Evolutionary conservation across 495 filamentous ascomycete genomes (phyloP), one percentile per base, ranked within the genome.

Genomic region (Podospora sp.): DNA sequence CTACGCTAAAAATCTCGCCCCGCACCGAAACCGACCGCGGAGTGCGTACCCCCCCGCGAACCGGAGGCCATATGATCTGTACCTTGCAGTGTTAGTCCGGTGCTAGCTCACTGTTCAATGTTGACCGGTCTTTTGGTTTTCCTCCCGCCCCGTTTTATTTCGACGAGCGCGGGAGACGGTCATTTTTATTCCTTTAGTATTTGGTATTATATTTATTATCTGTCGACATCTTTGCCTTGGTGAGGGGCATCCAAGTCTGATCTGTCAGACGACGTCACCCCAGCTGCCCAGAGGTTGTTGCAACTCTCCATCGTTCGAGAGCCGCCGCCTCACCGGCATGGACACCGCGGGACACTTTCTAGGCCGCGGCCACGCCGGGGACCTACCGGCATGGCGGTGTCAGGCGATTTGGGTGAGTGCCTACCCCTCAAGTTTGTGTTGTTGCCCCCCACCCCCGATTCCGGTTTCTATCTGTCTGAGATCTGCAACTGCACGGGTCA

Each of bases 331-430:
- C 14, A 11, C 4, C 16, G 12, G 40, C 36, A n/a, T 24, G 21
- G 22, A 24, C 33, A 51, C 36, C 60, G 46, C 50, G 60, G 60
- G 40, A 21, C 27, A 27, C 21, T 6, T 27, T 36, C 50, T 20
- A 4, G 8, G 11, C 51, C 63, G n/a, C 20, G 35, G 36, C 59
- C 35, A 40, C 27, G 24, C 5, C 59, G 20, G 59, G 59, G 27
- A 20, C 56, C 1, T 3, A n/a, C n/a, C n/a, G n/a, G 25, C 7
- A 26, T 59, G 56, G 75, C 75, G 73, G 3, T 77, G 71, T 61
- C 67, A 62, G 60, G 11, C 69, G 50, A 65, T 75, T 29, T 75
- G 72, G 74, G 74, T 72, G 61, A 52, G 74, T 69, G 50, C 7
- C 26, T 59, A 18, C 18, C 4, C 2, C 20, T 16, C n/a, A n/a